A percentile compares a stretch with the other conserved stretches of the same genome.
These are phyloP conservation scores for Calycina herbarum DNA, from an alignment of 2,329 filamentous ascomycete species.

Conservation along the genomic window DNA sequence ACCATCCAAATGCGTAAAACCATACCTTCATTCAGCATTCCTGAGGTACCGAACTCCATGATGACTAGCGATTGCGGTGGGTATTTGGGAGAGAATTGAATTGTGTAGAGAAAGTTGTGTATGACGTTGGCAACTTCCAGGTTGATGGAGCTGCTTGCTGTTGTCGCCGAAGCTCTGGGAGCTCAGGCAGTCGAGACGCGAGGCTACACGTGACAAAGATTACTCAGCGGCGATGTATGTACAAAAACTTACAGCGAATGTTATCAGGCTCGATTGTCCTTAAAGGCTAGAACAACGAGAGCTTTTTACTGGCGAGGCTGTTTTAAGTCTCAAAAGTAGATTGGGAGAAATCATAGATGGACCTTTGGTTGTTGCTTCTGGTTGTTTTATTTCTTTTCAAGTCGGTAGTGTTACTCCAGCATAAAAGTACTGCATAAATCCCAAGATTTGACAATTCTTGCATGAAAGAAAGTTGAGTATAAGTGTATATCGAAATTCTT, in stretches of 20 bases:
- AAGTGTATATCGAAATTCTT: not conserved
- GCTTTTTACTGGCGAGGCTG: no score
- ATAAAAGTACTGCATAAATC: no score
- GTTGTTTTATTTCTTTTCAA: no score
- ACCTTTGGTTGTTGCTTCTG: no score
- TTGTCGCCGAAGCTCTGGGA: constrained; percentile 23
- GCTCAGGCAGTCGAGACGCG: constrained; percentile 31
- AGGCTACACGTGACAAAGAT: constrained; percentile 16
- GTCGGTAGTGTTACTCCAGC: no score
- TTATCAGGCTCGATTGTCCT: no score
- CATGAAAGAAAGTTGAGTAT: not conserved
- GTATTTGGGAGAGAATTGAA: not conserved
- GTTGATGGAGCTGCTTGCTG: constrained; percentile 13
- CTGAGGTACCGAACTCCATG: constrained; percentile 66
- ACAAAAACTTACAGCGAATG: no score
- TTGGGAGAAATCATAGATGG: no score
- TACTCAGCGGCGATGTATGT: no score
- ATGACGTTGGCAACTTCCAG: constrained; percentile 18
- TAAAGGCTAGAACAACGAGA: no score
- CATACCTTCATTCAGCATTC: constrained; percentile 64
- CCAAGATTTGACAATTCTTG: not conserved
- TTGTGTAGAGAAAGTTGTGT: not conserved
- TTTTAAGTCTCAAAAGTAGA: no score
- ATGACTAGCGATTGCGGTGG: constrained; percentile 23
- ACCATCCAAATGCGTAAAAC: constrained; percentile 8